These are phyloP conservation scores for Raphanus sativus DNA, from an alignment of 345 rosid genomes.

Conservation along the genomic window DNA sequence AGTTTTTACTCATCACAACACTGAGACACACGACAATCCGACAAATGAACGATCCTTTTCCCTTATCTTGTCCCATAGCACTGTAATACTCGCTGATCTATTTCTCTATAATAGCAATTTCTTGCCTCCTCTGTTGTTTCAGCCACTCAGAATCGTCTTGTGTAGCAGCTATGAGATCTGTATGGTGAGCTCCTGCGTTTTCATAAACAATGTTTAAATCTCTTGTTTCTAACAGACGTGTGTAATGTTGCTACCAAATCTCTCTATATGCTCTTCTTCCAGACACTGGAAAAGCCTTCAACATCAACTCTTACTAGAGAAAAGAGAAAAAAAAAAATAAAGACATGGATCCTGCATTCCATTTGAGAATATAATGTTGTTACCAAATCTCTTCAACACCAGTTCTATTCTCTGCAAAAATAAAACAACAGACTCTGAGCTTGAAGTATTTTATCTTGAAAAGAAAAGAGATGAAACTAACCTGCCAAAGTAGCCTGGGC, in stretches of 20 bases:
- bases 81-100: constrained; percentile 57
- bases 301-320: too few species aligned
- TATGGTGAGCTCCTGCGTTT: constrained; percentile 65
- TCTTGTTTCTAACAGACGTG: neutral
- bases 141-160: constrained; percentile 68
- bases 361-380: too few species aligned
- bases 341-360: too few species aligned
- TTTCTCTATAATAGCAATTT: constrained; percentile 50
- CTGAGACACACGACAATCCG: neutral
- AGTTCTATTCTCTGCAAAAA: constrained; percentile 34
- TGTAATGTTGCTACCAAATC: constrained; percentile 61
- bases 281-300: too few species aligned
- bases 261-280: too few species aligned
- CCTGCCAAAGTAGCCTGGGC: constrained; percentile 19
- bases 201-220: neutral
- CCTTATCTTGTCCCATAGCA: constrained; percentile 39
- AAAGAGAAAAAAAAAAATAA: too few species aligned
- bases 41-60: neutral
- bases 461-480: constrained; percentile 28
- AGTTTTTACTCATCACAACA: neutral
- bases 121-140: constrained; percentile 54
- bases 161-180: constrained; percentile 52
- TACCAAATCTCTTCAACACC: constrained; percentile 59
- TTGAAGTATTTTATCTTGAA: neutral
- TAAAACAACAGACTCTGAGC: constrained; percentile 1